Conservation (phyloP, 805 yeast genomes). For the Yarrowia divulgata region DNA sequence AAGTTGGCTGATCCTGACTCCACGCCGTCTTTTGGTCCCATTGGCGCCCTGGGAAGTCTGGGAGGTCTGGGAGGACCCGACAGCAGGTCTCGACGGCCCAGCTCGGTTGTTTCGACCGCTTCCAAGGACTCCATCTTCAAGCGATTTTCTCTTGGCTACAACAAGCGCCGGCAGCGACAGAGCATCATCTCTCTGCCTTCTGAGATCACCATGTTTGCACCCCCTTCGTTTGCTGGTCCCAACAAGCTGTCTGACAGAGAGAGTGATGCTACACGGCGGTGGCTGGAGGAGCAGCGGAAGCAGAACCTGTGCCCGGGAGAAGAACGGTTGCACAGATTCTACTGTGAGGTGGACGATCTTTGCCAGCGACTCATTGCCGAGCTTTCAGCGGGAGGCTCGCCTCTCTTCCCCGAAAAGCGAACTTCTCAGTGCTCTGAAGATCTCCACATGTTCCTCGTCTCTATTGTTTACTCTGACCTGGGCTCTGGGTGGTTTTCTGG, state of each 20-base stretch:
- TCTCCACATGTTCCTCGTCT: constrained; percentile 43
- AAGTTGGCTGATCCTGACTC: constrained; percentile 36
- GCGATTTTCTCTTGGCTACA: constrained; percentile 40
- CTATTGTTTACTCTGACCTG: constrained; percentile 43
- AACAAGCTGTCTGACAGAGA: constrained; percentile 51
- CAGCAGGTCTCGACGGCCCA: constrained; percentile 1
- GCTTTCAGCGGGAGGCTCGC: constrained; percentile 43
- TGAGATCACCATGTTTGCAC: constrained; percentile 48
- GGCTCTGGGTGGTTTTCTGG: constrained; percentile 43
- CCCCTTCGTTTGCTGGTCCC: constrained; percentile 46
- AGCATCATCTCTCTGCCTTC: constrained; percentile 46
- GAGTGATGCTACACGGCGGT: constrained; percentile 47
- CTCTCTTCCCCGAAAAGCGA: constrained; percentile 28
- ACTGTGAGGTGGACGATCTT: constrained; percentile 49
- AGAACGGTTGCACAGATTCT: constrained; percentile 51
- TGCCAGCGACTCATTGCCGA: constrained; percentile 48
- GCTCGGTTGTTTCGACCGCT: constrained; percentile 42
- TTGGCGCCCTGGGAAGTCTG: background rate
- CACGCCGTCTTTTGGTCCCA: constrained; percentile 13
- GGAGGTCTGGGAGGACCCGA: constrained; percentile 19
- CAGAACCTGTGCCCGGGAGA: constrained; percentile 51
- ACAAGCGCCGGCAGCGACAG: constrained; percentile 43
- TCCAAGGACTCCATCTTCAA: constrained; percentile 44
- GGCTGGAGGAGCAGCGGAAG: constrained; percentile 48
- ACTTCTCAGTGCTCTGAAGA: constrained; percentile 42